Evolutionary conservation across 345 rosid species (phyloP), one percentile per base, ranked within the genome.

Genomic region (Nasturtium officinale): DNA sequence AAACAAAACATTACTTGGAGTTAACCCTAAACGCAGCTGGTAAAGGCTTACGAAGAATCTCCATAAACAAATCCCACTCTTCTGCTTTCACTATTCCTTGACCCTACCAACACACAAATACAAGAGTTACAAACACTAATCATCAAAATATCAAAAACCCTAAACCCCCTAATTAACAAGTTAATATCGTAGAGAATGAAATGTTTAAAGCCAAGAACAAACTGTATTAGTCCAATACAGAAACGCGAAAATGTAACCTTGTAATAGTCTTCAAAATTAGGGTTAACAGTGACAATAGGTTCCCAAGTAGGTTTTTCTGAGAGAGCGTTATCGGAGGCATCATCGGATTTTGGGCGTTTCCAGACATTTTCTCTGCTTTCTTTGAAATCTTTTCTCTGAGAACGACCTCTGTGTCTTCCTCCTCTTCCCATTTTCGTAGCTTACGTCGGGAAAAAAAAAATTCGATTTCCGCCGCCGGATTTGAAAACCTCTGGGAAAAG

Each of bases 11-110:
- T 67, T 42, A 87, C 98, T 88, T 88, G 18, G 96, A 85, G 73
- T 92, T 92, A 48, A 92, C 91, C 77, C 98, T 83, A 82, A 92
- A 92, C 60, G 96, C 96, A 61, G 96, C 85, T 6, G 96, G 96
- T 80, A 92, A 77, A 2, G 98, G 93, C 37, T 83, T 88, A 6
- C 90, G 87, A 68, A 92, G 96, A 79, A 80, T 57, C 66, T 83
- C 87, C 35, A 86, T 77, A 47, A 92, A 92, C 20, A 80, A 71
- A 47, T 90, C 90, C 98, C 96, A 90, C 62, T 92, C 98, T 37
- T 92, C 90, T 3, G 82, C 51, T 9, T 83, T 59, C 67, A 90
- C 90, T n/a, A 90, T 79, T 51, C 86, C 85, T 90, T 92, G 96
- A 74, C 79, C 93, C 98, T 84, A 73, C 51, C 25, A 23, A 61